These are phyloP conservation scores for Saraca asoca DNA, from an alignment of 331 rosid genomes.

Conservation along the genomic window DNA sequence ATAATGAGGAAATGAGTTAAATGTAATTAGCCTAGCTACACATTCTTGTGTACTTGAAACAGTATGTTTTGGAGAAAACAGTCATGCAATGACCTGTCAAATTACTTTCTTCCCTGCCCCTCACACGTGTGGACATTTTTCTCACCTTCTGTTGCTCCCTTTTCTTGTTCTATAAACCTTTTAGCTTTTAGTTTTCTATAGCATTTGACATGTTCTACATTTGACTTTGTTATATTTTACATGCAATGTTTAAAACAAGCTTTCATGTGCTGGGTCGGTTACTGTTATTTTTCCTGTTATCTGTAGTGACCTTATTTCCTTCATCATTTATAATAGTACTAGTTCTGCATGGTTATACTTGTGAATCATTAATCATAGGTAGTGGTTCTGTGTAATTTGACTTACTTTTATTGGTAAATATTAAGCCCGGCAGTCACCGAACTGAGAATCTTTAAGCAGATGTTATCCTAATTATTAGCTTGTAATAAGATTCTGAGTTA, in stretches of 20 bases:
- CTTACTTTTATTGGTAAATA: constrained; percentile 6
- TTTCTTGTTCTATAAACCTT: constrained; percentile 6
- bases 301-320: constrained; percentile 15
- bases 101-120: neutral
- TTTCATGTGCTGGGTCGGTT: constrained; percentile 12
- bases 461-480: constrained; percentile 12
- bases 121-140: neutral
- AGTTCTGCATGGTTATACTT: constrained; percentile 9
- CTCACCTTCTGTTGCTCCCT: constrained; percentile 17
- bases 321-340: constrained; percentile 15
- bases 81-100: constrained; percentile 24
- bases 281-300: neutral
- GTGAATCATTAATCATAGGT: constrained; percentile 10
- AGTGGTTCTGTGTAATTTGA: neutral
- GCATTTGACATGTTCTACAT: constrained; percentile 6
- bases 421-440: constrained; percentile 14
- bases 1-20: constrained; percentile 1
- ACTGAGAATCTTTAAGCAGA: neutral
- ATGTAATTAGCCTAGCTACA: constrained; percentile 17
- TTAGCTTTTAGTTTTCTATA: neutral
- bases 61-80: constrained; percentile 25
- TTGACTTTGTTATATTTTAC: constrained; percentile 24
- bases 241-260: constrained; percentile 13
- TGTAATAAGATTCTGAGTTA: constrained; percentile 23
- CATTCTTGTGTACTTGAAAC: constrained; percentile 28